Evolutionary conservation across 495 filamentous ascomycete genomes (phyloP).

Genomic region (Penicillium silybi): DNA sequence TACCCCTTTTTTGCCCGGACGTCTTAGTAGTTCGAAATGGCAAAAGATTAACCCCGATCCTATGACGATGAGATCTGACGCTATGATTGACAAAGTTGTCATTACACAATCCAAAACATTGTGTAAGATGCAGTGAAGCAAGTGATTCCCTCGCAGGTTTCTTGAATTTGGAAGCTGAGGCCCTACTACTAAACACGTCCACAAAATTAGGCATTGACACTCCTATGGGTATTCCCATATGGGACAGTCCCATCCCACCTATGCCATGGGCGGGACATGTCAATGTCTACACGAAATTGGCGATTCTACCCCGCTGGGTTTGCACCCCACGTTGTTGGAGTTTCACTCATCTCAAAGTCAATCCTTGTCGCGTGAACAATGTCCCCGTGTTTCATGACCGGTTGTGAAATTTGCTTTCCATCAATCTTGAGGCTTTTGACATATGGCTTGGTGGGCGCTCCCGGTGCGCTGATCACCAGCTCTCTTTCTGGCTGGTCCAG

Average conservation of each 20-base stretch:
- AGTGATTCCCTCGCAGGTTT: neutral
- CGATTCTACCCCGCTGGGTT: conserved; percentile 6
- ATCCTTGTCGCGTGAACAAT: conserved; percentile 16
- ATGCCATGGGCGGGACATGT: no score
- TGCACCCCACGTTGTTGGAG: conserved; percentile 19
- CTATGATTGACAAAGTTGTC: no score
- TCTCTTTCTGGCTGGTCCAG: conserved; percentile 5
- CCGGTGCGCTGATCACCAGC: conserved; percentile 18
- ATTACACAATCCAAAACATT: no score
- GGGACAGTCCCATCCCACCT: no score
- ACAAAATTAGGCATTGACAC: no score
- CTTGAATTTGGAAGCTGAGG: no score
- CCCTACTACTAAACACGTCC: no score
- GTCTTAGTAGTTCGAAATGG: neutral
- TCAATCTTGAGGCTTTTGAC: conserved; percentile 16
- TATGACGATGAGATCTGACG: no score
- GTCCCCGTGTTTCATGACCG: conserved; percentile 15
- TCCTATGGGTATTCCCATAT: no score
- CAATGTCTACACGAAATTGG: neutral
- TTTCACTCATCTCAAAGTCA: conserved; percentile 25
- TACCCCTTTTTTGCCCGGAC: no score
- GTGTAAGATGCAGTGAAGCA: no score
- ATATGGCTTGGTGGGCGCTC: conserved; percentile 20
- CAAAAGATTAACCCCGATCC: neutral
- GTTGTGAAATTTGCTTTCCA: conserved; percentile 6